Percentiles rank a stretch among this genome's conserved stretches.
These are phyloP conservation scores for Moniliella sp. DNA, from an alignment of 1,284 basidiomycete genomes.

Conservation along the genomic window DNA sequence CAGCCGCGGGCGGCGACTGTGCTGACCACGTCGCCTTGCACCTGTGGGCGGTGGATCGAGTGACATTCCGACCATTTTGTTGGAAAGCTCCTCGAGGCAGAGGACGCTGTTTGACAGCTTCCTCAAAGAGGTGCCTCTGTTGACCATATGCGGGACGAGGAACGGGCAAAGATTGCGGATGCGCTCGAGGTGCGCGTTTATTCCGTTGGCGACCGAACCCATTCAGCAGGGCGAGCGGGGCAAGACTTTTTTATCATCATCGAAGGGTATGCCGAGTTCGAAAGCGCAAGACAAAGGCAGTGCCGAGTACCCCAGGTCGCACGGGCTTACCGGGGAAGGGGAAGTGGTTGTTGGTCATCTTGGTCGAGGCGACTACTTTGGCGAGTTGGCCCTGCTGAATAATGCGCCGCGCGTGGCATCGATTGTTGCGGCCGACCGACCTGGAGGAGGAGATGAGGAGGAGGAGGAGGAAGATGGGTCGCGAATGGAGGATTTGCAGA, in stretches of 20 bases:
- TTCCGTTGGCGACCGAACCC: conserved; percentile 61
- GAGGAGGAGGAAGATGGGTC: too few species aligned
- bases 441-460: too few species aligned
- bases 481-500: too few species aligned
- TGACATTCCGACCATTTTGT: conserved; percentile 85
- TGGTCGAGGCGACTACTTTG: conserved; percentile 87
- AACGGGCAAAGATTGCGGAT: conserved; percentile 88
- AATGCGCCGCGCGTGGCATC: conserved; percentile 75
- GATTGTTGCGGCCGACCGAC: conserved; percentile 49
- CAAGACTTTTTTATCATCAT: conserved; percentile 94
- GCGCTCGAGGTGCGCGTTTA: conserved; percentile 67
- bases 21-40: conserved; percentile 55
- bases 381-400: conserved; percentile 65
- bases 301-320: not conserved
- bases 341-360: conserved; percentile 46
- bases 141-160: conserved; percentile 58
- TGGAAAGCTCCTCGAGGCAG: conserved; percentile 40
- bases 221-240: conserved; percentile 75
- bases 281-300: conserved; percentile 42
- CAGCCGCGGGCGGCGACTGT: conserved; percentile 87
- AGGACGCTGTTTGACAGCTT: conserved; percentile 89
- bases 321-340: conserved; percentile 1
- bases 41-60: conserved; percentile 87
- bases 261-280: conserved; percentile 72
- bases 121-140: conserved; percentile 67